Conservation (phyloP, 2,329 filamentous ascomycete species). For the Coniella vitis region DNA sequence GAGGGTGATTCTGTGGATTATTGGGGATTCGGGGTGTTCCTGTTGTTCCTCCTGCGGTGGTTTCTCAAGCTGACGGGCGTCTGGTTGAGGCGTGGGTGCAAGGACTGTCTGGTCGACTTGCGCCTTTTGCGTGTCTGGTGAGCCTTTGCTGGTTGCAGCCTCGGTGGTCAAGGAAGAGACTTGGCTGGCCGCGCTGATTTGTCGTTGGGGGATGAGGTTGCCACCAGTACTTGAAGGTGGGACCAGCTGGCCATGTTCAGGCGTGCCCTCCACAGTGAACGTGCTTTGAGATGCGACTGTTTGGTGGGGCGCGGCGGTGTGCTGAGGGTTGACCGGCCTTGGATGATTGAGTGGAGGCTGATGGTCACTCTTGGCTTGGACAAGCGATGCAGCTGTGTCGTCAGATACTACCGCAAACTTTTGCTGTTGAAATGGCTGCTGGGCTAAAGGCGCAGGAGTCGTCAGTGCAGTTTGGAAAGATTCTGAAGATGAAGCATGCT, state of each 20-base stretch:
- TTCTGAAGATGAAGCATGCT: constrained; percentile 1
- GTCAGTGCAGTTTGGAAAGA: background rate
- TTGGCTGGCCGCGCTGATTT: constrained; percentile 23
- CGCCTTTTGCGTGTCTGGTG: constrained; percentile 2
- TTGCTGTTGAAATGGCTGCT: background rate
- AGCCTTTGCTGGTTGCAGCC: constrained; percentile 8
- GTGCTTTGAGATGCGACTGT: background rate
- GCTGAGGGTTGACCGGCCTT: constrained; percentile 1
- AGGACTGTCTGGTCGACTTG: constrained; percentile 6
- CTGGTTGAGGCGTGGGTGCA: background rate
- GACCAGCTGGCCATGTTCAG: constrained; percentile 12
- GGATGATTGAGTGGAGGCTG: constrained; percentile 7
- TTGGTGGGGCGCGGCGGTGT: background rate
- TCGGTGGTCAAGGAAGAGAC: constrained; percentile 20
- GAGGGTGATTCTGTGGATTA: constrained; percentile 13
- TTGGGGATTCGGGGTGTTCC: constrained; percentile 1
- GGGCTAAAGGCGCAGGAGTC: background rate
- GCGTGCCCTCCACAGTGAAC: background rate
- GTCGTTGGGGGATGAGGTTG: constrained; percentile 20
- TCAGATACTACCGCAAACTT: constrained; percentile 5
- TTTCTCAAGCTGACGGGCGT: too few species aligned
- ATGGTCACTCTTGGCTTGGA: background rate
- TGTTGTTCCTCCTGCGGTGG: background rate
- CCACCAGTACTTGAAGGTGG: constrained; percentile 5
- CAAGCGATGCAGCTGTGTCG: background rate